Evolutionary conservation across 2,329 filamentous ascomycete species (phyloP).

Genomic region (Aspergillus sp.): DNA sequence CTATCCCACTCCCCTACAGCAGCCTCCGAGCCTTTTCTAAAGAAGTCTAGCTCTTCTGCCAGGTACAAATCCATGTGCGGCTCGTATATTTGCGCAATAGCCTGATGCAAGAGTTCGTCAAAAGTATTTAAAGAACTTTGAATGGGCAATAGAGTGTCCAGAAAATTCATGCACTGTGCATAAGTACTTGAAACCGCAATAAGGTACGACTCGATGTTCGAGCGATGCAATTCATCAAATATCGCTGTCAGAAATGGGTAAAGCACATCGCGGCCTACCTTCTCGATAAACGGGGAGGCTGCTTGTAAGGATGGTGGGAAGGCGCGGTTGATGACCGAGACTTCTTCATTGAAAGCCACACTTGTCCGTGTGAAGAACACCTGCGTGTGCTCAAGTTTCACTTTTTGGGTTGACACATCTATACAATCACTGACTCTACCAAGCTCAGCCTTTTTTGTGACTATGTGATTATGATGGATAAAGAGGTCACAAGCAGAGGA

Average conservation of each 20-base stretch:
- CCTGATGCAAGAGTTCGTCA: slow-evolving; percentile 62
- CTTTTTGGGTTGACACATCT: slow-evolving; percentile 63
- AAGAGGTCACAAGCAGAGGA: slow-evolving; percentile 78
- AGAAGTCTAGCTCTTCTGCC: slow-evolving; percentile 84
- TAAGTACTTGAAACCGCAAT: slow-evolving; percentile 85
- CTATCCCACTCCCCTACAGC: slow-evolving; percentile 87
- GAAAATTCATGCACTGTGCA: slow-evolving; percentile 78
- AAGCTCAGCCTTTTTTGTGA: slow-evolving; percentile 69
- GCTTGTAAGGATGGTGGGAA: slow-evolving; percentile 72
- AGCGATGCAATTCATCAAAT: slow-evolving; percentile 81
- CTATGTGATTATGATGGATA: slow-evolving; percentile 82
- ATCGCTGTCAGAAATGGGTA: slow-evolving; percentile 82
- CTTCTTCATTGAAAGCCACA: slow-evolving; percentile 77
- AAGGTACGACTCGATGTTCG: slow-evolving; percentile 73
- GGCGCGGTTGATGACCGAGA: slow-evolving; percentile 73
- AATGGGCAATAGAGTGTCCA: slow-evolving; percentile 67
- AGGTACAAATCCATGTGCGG: slow-evolving; percentile 92
- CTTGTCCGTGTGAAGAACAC: slow-evolving; percentile 76
- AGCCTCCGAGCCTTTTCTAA: slow-evolving; percentile 71
- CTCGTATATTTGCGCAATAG: slow-evolving; percentile 76
- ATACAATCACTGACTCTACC: slow-evolving; percentile 81
- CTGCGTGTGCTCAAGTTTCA: slow-evolving; percentile 77
- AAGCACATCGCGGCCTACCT: slow-evolving; percentile 76
- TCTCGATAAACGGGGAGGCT: slow-evolving; percentile 75
- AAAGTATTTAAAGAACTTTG: slow-evolving; percentile 60